Percentiles rank a stretch among this genome's conserved stretches.
phyloP scores from a whole-genome alignment of 2,329 filamentous ascomycete species.

The Corinectria fuckeliana region DNA sequence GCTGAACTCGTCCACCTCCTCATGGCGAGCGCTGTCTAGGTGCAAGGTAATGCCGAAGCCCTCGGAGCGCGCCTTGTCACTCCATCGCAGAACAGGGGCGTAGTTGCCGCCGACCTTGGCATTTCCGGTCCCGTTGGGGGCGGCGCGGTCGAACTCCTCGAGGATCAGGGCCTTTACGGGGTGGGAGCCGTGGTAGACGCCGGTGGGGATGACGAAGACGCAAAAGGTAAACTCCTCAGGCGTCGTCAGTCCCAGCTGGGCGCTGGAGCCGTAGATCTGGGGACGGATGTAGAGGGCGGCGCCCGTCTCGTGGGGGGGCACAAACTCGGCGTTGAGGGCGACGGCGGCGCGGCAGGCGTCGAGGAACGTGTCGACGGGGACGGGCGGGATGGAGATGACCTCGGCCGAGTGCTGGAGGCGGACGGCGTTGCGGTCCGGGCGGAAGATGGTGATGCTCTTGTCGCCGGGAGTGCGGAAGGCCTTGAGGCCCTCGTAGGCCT shows the following conservation, averaged over 20 bases:
- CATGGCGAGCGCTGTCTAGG: slow-evolving; percentile 82
- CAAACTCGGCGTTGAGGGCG: slow-evolving; percentile 85
- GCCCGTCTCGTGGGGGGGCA: slow-evolving; percentile 87
- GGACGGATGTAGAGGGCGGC: slow-evolving; percentile 94
- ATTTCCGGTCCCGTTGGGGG: slow-evolving; percentile 87
- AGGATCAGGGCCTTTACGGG: slow-evolving; percentile 88
- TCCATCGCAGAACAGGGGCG: slow-evolving; percentile 87
- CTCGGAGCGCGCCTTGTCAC: slow-evolving; percentile 76
- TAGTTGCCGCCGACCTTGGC: slow-evolving; percentile 98
- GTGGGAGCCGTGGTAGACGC: slow-evolving; percentile 90
- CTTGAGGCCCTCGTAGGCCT: slow-evolving; percentile 98
- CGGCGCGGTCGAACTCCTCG: slow-evolving; percentile 91
- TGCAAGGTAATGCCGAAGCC: slow-evolving; percentile 96
- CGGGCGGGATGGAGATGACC: slow-evolving; percentile 81
- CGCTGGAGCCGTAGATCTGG: slow-evolving; percentile 83
- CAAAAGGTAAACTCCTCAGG: slow-evolving; percentile 92
- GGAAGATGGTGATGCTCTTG: slow-evolving; percentile 81
- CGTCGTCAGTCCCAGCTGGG: slow-evolving; percentile 84
- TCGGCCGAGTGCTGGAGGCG: slow-evolving; percentile 86
- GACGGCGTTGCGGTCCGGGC: slow-evolving; percentile 81
- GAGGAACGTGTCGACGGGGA: slow-evolving; percentile 79
- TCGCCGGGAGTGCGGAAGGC: slow-evolving; percentile 82
- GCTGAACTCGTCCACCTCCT: slow-evolving; percentile 93
- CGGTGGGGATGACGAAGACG: slow-evolving; percentile 89
- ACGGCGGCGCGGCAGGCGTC: slow-evolving; percentile 81